Conservation (phyloP, 805 yeast species). For the Starmerella stigmatis region DNA sequence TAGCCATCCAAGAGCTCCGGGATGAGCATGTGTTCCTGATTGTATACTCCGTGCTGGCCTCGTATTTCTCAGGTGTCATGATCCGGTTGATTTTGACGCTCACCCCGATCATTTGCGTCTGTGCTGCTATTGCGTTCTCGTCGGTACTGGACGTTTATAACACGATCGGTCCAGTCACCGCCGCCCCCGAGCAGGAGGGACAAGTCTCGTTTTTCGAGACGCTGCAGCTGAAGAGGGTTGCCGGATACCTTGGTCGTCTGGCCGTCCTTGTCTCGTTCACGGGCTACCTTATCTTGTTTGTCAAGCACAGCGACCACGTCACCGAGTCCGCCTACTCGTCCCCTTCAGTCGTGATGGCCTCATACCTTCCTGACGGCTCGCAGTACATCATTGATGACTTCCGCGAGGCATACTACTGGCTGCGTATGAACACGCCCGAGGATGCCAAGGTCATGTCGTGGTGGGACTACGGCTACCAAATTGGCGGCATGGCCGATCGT, state of each 20-base stretch:
- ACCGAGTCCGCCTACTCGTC: constrained; percentile 92
- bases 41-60: constrained; percentile 83
- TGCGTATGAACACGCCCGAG: constrained; percentile 93
- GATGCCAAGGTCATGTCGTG: constrained; percentile 95
- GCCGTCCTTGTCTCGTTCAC: constrained; percentile 57
- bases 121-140: constrained; percentile 81
- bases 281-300: constrained; percentile 69
- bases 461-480: constrained; percentile 99
- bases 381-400: constrained; percentile 83
- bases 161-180: constrained; percentile 12
- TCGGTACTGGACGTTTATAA: constrained; percentile 69
- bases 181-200: constrained; percentile 10
- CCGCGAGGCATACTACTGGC: constrained; percentile 98
- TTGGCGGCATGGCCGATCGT: constrained; percentile 99
- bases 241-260: constrained; percentile 41
- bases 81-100: constrained; percentile 92
- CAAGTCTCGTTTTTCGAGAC: constrained; percentile 22
- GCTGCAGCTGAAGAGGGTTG: constrained; percentile 18
- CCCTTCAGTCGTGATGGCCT: constrained; percentile 91
- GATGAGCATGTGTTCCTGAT: constrained; percentile 90
- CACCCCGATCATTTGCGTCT: constrained; percentile 91
- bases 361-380: constrained; percentile 75
- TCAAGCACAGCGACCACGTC: constrained; percentile 94
- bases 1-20: constrained; percentile 76
- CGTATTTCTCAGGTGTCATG: constrained; percentile 99